Evolutionary conservation across 371 early-diverging fungal species (phyloP).

Genomic region (Lichtheimia hyalospora): DNA sequence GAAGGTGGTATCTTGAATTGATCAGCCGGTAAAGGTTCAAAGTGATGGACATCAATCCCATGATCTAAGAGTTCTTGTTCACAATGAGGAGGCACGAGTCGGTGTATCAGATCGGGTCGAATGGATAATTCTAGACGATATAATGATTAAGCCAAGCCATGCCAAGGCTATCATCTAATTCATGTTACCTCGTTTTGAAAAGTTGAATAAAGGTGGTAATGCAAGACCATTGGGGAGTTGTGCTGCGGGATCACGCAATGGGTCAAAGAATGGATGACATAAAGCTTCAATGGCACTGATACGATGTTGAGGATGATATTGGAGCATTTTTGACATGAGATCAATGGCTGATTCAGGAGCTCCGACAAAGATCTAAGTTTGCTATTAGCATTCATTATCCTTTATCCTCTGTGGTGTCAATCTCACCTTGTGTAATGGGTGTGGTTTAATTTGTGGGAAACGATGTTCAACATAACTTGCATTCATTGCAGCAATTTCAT

Average conservation of each 20-base stretch:
- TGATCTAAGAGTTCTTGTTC: conserved; percentile 45
- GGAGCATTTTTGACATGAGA: conserved; percentile 84
- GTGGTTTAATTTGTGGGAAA: conserved; percentile 96
- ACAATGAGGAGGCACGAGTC: conserved; percentile 65
- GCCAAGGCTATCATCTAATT: too few species aligned
- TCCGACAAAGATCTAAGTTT: conserved; percentile 13
- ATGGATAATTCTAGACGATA: conserved; percentile 45
- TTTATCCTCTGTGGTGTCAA: background rate
- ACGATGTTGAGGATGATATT: conserved; percentile 92
- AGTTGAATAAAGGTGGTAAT: conserved; percentile 89
- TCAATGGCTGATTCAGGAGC: conserved; percentile 85
- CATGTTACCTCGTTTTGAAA: conserved; percentile 68
- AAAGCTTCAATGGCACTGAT: conserved; percentile 93
- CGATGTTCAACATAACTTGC: conserved; percentile 96
- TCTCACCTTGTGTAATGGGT: conserved; percentile 80
- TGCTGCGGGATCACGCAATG: conserved; percentile 84
- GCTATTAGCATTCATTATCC: background rate
- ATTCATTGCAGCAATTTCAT: conserved; percentile 96
- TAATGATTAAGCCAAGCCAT: background rate
- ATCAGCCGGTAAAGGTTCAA: conserved; percentile 44
- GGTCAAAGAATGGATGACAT: conserved; percentile 95
- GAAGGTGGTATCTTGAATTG: conserved; percentile 30
- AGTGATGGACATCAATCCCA: conserved; percentile 47
- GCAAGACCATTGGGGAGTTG: conserved; percentile 76
- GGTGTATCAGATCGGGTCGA: conserved; percentile 55